These are phyloP conservation scores for Acephala macrosclerotiorum DNA, from an alignment of 2,329 filamentous ascomycete species.

Conservation along the genomic window DNA sequence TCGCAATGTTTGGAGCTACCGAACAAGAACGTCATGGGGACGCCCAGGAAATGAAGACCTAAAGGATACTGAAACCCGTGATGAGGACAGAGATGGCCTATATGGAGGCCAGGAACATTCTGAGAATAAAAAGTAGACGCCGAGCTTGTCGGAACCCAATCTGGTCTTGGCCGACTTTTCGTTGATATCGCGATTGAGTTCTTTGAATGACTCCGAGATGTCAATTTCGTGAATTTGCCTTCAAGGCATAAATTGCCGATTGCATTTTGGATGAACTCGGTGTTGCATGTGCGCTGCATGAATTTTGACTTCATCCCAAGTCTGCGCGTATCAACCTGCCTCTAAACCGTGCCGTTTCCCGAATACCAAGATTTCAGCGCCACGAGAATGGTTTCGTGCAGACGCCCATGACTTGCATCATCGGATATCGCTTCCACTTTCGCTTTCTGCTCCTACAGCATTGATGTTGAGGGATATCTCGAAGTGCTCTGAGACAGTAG, in stretches of 20 bases:
- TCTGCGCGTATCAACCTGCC: background rate
- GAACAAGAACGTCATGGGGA: background rate
- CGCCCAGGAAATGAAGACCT: background rate
- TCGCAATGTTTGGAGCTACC: slow-evolving; percentile 22
- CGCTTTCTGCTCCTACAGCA: background rate
- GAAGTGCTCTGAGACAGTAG: slow-evolving; percentile 9
- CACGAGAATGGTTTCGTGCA: slow-evolving; percentile 2
- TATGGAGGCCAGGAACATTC: background rate
- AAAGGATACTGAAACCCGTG: slow-evolving; percentile 3
- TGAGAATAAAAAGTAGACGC: background rate
- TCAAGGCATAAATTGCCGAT: slow-evolving; percentile 3
- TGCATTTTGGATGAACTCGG: background rate
- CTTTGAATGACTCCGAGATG: background rate
- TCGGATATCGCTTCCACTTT: slow-evolving; percentile 1
- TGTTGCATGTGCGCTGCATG: background rate
- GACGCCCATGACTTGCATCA: background rate
- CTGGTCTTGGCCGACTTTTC: background rate
- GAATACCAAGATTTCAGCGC: slow-evolving; percentile 1
- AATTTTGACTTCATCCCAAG: slow-evolving; percentile 6
- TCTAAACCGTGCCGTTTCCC: background rate
- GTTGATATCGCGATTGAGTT: background rate
- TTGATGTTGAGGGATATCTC: slow-evolving; percentile 9
- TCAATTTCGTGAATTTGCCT: background rate
- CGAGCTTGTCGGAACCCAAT: background rate
- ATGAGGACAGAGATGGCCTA: background rate